A percentile compares a stretch with the other conserved stretches of the same genome.
phyloP scores from a whole-genome alignment of 2,329 filamentous ascomycete genomes.

The Colletotrichum sp. region DNA sequence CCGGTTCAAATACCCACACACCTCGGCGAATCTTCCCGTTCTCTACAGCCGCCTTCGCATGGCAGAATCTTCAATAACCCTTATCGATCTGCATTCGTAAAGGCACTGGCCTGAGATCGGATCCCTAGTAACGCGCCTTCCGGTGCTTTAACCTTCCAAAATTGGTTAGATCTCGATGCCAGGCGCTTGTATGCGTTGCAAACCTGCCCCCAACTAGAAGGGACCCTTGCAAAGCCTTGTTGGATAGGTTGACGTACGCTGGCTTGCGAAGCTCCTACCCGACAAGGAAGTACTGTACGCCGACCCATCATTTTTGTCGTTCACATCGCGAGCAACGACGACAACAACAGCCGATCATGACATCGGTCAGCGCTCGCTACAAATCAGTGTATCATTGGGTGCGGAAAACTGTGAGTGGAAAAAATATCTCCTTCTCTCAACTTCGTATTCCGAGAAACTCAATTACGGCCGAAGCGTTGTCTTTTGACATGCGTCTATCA shows the following conservation, averaged over 20 bases:
- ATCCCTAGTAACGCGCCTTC: not conserved
- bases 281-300: not conserved
- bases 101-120: not conserved
- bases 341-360: not conserved
- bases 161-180: not conserved
- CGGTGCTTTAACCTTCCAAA: not conserved
- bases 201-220: not conserved
- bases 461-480: not conserved
- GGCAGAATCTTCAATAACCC: not conserved
- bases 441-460: not conserved
- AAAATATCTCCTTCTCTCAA: not conserved
- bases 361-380: not conserved
- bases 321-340: not conserved
- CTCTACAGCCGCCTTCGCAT: not conserved
- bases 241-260: not conserved
- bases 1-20: not conserved
- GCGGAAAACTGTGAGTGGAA: not conserved
- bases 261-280: not conserved
- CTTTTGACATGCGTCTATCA: not conserved
- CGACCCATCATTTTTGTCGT: not conserved
- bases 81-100: not conserved
- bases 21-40: not conserved
- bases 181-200: not conserved
- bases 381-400: not conserved
- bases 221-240: not conserved